Evolutionary conservation across 2,329 filamentous ascomycete species (phyloP), one percentile per base, ranked within the genome.

Genomic region (Sporothrix variecibatus): DNA sequence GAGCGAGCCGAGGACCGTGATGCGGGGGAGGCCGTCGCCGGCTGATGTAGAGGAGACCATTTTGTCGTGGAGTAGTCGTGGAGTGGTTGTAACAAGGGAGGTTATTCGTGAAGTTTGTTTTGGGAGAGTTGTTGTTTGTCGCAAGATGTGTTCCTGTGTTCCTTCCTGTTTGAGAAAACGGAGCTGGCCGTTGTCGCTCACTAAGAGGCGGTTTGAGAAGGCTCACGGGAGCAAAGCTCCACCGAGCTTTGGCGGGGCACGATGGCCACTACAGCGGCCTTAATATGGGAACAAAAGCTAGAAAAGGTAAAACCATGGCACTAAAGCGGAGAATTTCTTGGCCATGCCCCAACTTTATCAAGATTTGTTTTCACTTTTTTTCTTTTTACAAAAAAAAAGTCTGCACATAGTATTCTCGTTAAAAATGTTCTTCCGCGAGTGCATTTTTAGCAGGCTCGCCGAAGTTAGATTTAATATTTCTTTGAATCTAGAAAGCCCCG

Each of bases 1-100:
- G 75, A 99, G 90, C 46, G 95, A 98, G 78, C 95, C 95, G 78
- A 98, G 91, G 76, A 98, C 89, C 76, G 92, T 92, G 81, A 98
- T 96, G 79, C 82, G 82, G 28, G 86, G 85, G 31, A 76, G 72
- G 51, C 65, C 67, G 56, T 71, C 68, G 51, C n/a, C 26, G 60
- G 60, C 56, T 31, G 31, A 9, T 5, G 46, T 8, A 8, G 68
- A 17, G 12, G 68, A 69, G 12, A 46, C 46, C 65, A 68, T 68
- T 12, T 49, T 9, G 40, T 67, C 15, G 38, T 6, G n/a, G 12
- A 23, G 20, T n/a, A 5, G n/a, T 38, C 4, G 43, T 34, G 15
- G n/a, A 4, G 46, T 31, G 28, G 17, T 3, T 7, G 17, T 34
- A 1, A 20, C 20, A 28, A 28, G n/a, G 38, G 2, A 38, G 11